Evolutionary conservation across 2,329 filamentous ascomycete genomes (phyloP).

Genomic region (Tolypocladium ovalisporum): DNA sequence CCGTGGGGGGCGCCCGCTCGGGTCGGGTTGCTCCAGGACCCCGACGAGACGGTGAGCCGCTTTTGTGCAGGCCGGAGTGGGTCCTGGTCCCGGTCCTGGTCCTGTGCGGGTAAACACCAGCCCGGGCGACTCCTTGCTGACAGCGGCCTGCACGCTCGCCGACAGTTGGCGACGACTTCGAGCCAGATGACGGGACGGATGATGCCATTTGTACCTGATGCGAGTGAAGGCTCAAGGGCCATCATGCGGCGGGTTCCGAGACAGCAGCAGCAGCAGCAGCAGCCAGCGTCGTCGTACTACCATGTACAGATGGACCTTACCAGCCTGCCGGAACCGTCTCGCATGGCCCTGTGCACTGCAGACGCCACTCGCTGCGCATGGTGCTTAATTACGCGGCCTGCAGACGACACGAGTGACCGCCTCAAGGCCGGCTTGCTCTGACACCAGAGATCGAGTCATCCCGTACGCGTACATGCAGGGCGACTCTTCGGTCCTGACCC

Average conservation of each 20-base stretch:
- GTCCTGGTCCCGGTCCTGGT: not conserved
- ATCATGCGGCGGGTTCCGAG: no score
- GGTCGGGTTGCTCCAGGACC: slow-evolving; percentile 20
- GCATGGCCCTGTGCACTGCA: not conserved
- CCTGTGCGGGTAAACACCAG: not conserved
- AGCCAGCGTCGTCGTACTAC: not conserved
- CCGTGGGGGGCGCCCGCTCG: not conserved
- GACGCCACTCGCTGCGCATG: not conserved
- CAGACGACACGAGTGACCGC: no score
- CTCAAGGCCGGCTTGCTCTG: no score
- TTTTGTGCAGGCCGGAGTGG: not conserved
- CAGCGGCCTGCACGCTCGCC: not conserved
- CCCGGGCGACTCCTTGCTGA: not conserved
- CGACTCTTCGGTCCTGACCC: no score
- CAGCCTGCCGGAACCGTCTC: not conserved
- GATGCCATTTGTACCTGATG: not conserved
- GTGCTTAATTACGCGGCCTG: no score
- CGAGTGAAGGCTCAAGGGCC: no score
- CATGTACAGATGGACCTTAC: not conserved
- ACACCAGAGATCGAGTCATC: no score
- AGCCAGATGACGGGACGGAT: not conserved
- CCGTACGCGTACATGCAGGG: no score
- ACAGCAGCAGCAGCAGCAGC: no score
- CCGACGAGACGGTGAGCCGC: slow-evolving; percentile 12
- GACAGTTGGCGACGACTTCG: not conserved